These are phyloP conservation scores for Paramecium biaurelia DNA, from an alignment of 73 alveolate species.

Conservation along the genomic window DNA sequence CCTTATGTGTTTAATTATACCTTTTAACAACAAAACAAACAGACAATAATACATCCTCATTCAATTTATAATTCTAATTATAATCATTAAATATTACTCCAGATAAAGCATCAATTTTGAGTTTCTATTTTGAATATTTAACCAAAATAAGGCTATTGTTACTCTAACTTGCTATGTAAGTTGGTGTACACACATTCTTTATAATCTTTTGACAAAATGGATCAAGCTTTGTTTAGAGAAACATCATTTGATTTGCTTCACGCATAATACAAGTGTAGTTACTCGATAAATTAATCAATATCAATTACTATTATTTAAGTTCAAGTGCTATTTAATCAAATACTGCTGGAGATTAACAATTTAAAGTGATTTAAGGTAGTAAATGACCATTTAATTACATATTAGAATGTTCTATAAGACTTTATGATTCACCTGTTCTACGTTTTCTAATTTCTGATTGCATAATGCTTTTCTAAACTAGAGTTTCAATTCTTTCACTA, in stretches of 20 bases:
- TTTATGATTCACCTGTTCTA: not conserved
- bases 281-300: not conserved
- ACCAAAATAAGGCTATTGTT: not conserved
- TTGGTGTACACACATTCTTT: not conserved
- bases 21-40: not conserved
- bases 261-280: not conserved
- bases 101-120: conserved; percentile 3
- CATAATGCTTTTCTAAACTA: not conserved
- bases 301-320: not conserved
- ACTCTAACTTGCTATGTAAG: conserved; percentile 5
- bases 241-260: conserved; percentile 6
- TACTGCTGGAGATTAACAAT: conserved; percentile 3
- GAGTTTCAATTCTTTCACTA: conserved; percentile 36
- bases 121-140: not conserved
- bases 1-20: not conserved
- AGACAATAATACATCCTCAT: conserved; percentile 25
- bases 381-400: not conserved
- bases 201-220: not conserved
- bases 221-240: not conserved
- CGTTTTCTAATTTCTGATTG: not conserved
- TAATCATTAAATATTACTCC: not conserved
- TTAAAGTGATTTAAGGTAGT: not conserved
- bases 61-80: conserved; percentile 36
- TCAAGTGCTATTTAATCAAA: not conserved
- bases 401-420: not conserved